These are phyloP conservation scores for Neopestalotiopsis rosae DNA, from an alignment of 2,329 filamentous ascomycete species.

Conservation along the genomic window DNA sequence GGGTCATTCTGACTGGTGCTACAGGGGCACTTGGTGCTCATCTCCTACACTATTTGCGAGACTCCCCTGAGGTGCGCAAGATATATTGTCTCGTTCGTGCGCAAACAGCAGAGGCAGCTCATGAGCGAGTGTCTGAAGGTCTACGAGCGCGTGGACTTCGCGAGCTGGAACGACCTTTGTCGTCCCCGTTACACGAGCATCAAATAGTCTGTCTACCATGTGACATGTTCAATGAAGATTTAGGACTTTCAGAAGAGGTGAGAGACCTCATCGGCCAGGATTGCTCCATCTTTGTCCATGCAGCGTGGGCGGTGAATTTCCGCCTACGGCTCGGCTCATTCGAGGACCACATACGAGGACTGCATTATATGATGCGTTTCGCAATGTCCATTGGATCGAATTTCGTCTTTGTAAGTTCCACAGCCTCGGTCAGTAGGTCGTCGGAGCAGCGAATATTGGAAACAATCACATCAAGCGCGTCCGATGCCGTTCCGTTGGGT, in stretches of 20 bases:
- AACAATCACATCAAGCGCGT: slow-evolving; percentile 43
- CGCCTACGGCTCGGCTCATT: slow-evolving; percentile 61
- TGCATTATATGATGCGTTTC: slow-evolving; percentile 54
- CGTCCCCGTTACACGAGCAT: slow-evolving; percentile 19
- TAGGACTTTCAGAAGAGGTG: slow-evolving; percentile 51
- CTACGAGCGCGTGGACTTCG: slow-evolving; percentile 37
- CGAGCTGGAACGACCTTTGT: neutral
- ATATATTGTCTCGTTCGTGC: slow-evolving; percentile 65
- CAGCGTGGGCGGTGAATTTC: slow-evolving; percentile 72
- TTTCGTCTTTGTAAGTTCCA: slow-evolving; percentile 34
- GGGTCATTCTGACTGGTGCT: slow-evolving; percentile 33
- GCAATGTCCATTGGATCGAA: slow-evolving; percentile 29
- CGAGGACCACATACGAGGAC: slow-evolving; percentile 53
- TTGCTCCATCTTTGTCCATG: slow-evolving; percentile 61
- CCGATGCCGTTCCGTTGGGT: slow-evolving; percentile 52
- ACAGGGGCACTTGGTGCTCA: slow-evolving; percentile 51
- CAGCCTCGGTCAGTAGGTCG: slow-evolving; percentile 24
- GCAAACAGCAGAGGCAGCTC: slow-evolving; percentile 43
- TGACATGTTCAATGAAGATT: slow-evolving; percentile 48
- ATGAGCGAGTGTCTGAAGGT: slow-evolving; percentile 49
- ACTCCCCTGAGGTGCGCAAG: slow-evolving; percentile 40
- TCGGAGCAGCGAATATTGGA: slow-evolving; percentile 43
- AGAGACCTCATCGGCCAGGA: slow-evolving; percentile 48
- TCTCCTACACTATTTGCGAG: slow-evolving; percentile 50
- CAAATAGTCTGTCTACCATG: slow-evolving; percentile 54